Base-by-base conservation (phyloP, 345 rosid species). In the Eucalyptus erythrocorys region DNA sequence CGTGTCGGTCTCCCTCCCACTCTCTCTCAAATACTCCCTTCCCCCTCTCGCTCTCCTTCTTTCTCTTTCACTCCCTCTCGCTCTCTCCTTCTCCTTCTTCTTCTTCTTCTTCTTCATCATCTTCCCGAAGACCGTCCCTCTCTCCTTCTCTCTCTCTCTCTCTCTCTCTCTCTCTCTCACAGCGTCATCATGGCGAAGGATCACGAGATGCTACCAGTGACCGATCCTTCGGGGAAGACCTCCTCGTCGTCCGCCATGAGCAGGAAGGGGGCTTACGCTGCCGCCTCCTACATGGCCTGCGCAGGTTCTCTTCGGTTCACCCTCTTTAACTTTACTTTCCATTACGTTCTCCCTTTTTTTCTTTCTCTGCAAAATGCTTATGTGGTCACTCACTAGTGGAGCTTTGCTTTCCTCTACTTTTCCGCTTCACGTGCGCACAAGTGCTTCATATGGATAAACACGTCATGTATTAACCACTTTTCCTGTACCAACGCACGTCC, bases 261-360 rank as follows among this genome's bases (percentile, higher is more conserved):
- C 88, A 97, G 91, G 89, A 91, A 94, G 86, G 99, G 99, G 37
- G 97, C 97, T 81, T 92, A 93, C 86, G 99, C 99, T 66, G 98
- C 99, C 86, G 45, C 95, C 87, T 94, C 96, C 79, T 98, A 98
- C 95, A 97, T 98, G 99, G 86, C 97, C 45, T 98, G 97, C 86
- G 99, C 99, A 42, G 99, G 99, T 98, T 85, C 66, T 22, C 32
- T 55, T 79, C 37, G 45, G 13, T 42, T 32, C 22, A 12, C 55
- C 40, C 32, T 27, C 86, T 87, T 30, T 8, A n/a, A 19, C 80
- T 17, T n/a, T 84, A 42, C 50, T 37, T 43, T 37, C 82, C 47
- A 24, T 40, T 6, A 76, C 47, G 26, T 40, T 51, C 49, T 26
- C n/a, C 84, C 5, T 40, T 24, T 21, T 45, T 6, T 48, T 32